Percentiles rank a stretch among this genome's conserved stretches.
phyloP scores from a whole-genome alignment of 805 yeast species.

The Lipomyces yamanashiensis region DNA sequence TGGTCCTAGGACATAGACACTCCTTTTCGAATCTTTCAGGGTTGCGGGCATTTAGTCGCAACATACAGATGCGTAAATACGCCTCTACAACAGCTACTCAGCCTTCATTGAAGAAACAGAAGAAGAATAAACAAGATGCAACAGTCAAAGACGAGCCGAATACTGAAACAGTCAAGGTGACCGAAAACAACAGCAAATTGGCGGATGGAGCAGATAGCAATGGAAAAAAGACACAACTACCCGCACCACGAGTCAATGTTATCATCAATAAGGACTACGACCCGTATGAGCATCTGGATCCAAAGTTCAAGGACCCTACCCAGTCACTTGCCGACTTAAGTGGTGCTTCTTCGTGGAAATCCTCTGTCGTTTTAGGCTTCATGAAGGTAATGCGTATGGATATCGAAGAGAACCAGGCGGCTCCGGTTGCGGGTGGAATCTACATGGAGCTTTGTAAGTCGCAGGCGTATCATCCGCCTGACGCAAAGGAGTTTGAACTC shows the following conservation, averaged over 20 bases:
- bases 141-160: background rate
- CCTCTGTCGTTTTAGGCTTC: slow-evolving; percentile 24
- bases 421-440: slow-evolving; percentile 88
- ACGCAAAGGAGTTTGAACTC: slow-evolving; percentile 70
- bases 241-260: slow-evolving; percentile 14
- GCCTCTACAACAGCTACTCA: background rate
- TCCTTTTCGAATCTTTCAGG: too few relatives aligned
- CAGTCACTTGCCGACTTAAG: slow-evolving; percentile 26
- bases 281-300: slow-evolving; percentile 18
- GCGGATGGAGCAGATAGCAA: background rate
- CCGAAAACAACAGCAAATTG: background rate
- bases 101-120: background rate
- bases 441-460: slow-evolving; percentile 86
- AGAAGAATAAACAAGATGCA: background rate
- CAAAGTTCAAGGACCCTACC: slow-evolving; percentile 8
- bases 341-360: slow-evolving; percentile 29
- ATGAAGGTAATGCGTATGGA: slow-evolving; percentile 65
- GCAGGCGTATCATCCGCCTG: slow-evolving; percentile 58
- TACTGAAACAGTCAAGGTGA: too few relatives aligned
- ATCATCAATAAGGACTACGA: slow-evolving; percentile 20
- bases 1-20: too few relatives aligned
- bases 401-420: slow-evolving; percentile 91
- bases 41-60: background rate
- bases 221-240: slow-evolving; percentile 21
- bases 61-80: background rate